Conservation (phyloP, 106 monocot genomes). For the Acanthochlamys bracteata region DNA sequence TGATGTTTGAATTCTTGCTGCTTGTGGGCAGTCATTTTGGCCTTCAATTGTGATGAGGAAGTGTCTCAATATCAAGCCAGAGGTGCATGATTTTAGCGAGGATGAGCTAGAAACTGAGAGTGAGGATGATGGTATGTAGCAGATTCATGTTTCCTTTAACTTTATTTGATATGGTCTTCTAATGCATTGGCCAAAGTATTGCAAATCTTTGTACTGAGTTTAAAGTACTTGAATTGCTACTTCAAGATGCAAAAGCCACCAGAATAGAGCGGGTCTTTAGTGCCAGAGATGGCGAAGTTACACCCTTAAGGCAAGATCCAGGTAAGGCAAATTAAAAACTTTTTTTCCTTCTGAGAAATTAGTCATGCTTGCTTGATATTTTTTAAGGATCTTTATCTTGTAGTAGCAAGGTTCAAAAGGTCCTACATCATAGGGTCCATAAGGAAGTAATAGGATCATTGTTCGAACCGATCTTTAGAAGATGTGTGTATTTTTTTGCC, state of each 20-base stretch:
- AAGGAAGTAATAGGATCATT: neutral
- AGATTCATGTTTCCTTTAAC: neutral
- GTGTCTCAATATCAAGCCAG: slow-evolving; percentile 29
- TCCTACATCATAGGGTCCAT: neutral
- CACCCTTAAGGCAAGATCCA: slow-evolving; percentile 2
- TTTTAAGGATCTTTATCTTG: neutral
- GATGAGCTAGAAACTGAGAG: slow-evolving; percentile 33
- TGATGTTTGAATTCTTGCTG: neutral
- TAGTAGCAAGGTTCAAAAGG: neutral
- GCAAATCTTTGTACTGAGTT: neutral
- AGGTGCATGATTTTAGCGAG: slow-evolving; percentile 29
- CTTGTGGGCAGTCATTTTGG: slow-evolving; percentile 16
- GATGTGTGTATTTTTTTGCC: too few species aligned
- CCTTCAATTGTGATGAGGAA: slow-evolving; percentile 24
- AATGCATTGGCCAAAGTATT: neutral
- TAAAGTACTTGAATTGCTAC: neutral
- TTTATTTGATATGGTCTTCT: too few species aligned
- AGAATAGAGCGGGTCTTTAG: neutral
- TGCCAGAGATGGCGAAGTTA: neutral
- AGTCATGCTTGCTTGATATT: neutral
- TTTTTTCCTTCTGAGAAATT: neutral
- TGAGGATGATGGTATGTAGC: slow-evolving; percentile 24
- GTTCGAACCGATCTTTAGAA: neutral
- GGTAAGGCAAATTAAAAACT: neutral
- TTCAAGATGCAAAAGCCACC: slow-evolving; percentile 1